Evolutionary conservation across 1,284 basidiomycete genomes (phyloP), one percentile per base, ranked within the genome.

Genomic region (Cerrena zonata): DNA sequence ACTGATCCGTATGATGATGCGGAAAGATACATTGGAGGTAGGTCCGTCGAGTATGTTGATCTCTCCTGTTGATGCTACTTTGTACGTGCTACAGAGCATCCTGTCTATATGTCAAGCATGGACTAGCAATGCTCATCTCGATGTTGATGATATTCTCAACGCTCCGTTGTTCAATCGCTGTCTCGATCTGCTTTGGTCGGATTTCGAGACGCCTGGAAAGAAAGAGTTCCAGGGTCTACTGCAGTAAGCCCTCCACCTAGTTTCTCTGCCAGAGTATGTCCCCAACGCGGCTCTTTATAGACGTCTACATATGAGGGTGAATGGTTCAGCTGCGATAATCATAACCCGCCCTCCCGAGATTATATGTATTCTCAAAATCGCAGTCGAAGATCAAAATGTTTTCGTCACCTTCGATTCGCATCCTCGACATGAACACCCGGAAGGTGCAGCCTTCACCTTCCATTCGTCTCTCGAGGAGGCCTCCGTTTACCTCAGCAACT

Each of bases 261-360:
- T 26, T 47, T 12, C 30, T 50, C 27, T 42, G 41, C 42, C 30
- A 21, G 15, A n/a, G n/a, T n/a, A 15, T 19, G 22, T 13, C 4
- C 34, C 21, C 21, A 13, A 4, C 25, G 26, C 37, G 52, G 24
- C 37, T 54, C 23, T 48, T 39, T 23, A 19, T 25, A 59, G 23
- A 19, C 41, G 45, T 45, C 45, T 51, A 4, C 54, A 79, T 71
- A 49, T 58, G 65, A 40, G 58, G 4, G 30, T 38, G 3, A 37
- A 26, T 24, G 58, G 52, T 11, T 69, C 68, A n/a, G 64, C 64
- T 5, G 80, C 72, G 22, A 73, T 70, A 23, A 69, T 86, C 50
- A 79, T 86, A 51, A 86, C 84, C 0, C 80, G 83, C 19, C 81
- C 84, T 27, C 84, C 84, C 0, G 84, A 86, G 61, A 82, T 84